These are phyloP conservation scores for Apiospora rasikravindrae DNA, from an alignment of 2,329 filamentous ascomycete species.

Conservation along the genomic window DNA sequence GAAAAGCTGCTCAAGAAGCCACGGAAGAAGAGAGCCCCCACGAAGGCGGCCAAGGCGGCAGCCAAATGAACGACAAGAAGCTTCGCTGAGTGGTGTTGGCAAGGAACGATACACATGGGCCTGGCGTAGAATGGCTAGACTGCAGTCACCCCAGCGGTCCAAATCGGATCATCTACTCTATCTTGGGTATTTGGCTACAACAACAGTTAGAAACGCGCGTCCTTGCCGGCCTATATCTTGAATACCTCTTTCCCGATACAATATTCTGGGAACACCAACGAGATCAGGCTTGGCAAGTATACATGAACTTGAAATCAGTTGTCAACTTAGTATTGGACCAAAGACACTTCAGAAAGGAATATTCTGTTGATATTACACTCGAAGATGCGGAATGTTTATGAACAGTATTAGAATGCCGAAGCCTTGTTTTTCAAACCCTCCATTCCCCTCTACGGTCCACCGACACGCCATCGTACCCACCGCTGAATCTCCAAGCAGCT, in stretches of 20 bases:
- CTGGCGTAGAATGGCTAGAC: background rate
- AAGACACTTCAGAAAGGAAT: background rate
- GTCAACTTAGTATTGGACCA: background rate
- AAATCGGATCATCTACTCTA: no score
- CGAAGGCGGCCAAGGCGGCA: background rate
- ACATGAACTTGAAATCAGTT: background rate
- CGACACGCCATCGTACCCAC: background rate
- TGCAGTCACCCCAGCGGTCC: background rate
- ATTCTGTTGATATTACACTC: no score
- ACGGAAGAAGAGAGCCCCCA: conserved; percentile 35
- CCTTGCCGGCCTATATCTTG: background rate
- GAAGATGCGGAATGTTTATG: no score
- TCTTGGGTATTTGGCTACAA: no score
- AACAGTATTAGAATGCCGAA: no score
- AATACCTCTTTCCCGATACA: no score
- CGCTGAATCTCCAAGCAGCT: background rate
- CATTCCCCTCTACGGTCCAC: background rate
- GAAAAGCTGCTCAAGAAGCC: conserved; percentile 68
- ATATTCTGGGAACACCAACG: no score
- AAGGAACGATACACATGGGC: background rate
- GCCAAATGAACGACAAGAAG: background rate
- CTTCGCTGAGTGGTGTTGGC: background rate
- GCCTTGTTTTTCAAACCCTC: background rate
- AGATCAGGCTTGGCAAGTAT: background rate
- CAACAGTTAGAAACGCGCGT: background rate